Percentiles rank a stretch among this genome's conserved stretches.
Evolutionary conservation across 1,284 basidiomycete species (phyloP).

Genomic region (Papiliotrema terrestris): DNA sequence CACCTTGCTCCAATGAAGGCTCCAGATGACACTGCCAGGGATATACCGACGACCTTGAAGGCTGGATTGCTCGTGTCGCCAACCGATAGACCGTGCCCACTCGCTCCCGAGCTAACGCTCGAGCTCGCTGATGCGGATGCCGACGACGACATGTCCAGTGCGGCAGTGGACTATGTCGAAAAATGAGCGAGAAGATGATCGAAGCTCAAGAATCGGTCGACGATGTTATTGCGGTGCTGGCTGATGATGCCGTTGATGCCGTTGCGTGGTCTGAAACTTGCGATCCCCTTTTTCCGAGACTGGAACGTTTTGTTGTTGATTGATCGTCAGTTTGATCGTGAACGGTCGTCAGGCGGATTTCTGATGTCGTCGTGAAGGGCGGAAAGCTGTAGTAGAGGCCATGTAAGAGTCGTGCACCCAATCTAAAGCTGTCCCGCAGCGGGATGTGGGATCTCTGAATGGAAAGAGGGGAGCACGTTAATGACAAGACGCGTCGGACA

Average conservation of each 20-base stretch:
- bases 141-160: slow-evolving; percentile 10
- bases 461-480: not conserved
- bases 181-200: too few relatives aligned
- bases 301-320: too few relatives aligned
- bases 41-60: slow-evolving; percentile 58
- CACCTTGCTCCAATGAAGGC: slow-evolving; percentile 87
- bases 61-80: slow-evolving; percentile 14
- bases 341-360: not conserved
- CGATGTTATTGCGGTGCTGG: not conserved
- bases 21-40: slow-evolving; percentile 78
- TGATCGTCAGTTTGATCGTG: too few relatives aligned
- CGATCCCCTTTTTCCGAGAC: too few relatives aligned
- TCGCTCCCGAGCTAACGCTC: slow-evolving; percentile 2
- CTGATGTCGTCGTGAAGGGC: not conserved
- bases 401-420: too few relatives aligned
- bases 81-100: not conserved
- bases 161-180: too few relatives aligned
- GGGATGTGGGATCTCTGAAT: not conserved
- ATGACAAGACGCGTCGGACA: not conserved
- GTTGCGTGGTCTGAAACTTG: too few relatives aligned
- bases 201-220: too few relatives aligned
- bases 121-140: slow-evolving; percentile 11
- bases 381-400: too few relatives aligned
- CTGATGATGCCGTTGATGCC: not conserved
- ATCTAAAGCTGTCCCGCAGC: not conserved